phyloP scores from a whole-genome alignment of 352 stramenopile species.

The Globisporangium cederbergense region DNA sequence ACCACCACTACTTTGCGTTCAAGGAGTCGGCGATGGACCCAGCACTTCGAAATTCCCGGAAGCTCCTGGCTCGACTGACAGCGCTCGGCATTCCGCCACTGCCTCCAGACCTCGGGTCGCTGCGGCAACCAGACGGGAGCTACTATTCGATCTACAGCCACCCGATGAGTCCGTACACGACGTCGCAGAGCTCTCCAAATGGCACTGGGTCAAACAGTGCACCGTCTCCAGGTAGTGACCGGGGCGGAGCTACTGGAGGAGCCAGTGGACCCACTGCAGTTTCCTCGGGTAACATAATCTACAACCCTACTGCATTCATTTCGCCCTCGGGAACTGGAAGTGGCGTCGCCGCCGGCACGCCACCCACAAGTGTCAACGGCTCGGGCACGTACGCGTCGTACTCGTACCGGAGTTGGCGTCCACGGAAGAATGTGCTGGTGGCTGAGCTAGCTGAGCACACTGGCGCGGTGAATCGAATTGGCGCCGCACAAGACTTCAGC shows the following conservation, averaged over 20 bases:
- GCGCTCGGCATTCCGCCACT: slow-evolving; percentile 91
- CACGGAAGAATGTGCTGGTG: slow-evolving; percentile 79
- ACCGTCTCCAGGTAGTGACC: slow-evolving; percentile 26
- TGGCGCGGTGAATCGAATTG: slow-evolving; percentile 90
- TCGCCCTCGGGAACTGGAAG: slow-evolving; percentile 12
- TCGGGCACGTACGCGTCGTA: slow-evolving; percentile 34
- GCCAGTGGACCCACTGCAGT: slow-evolving; percentile 17
- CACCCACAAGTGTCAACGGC: slow-evolving; percentile 25
- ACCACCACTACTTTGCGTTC: slow-evolving; percentile 73
- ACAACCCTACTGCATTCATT: slow-evolving; percentile 11
- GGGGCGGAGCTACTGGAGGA: slow-evolving; percentile 20
- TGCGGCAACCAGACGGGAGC: slow-evolving; percentile 65
- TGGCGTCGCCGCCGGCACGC: slow-evolving; percentile 17
- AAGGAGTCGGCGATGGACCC: slow-evolving; percentile 82
- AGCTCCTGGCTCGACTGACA: slow-evolving; percentile 88
- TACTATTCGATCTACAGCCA: slow-evolving; percentile 82
- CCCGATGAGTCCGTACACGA: slow-evolving; percentile 57
- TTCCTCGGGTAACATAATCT: slow-evolving; percentile 26
- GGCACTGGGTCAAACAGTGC: slow-evolving; percentile 10
- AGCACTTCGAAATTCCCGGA: slow-evolving; percentile 74
- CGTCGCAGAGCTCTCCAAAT: slow-evolving; percentile 18
- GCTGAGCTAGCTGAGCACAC: slow-evolving; percentile 91
- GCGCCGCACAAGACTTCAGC: slow-evolving; percentile 92
- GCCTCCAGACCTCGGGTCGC: slow-evolving; percentile 84
- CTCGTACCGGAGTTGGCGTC: slow-evolving; percentile 71